Evolutionary conservation across 495 filamentous ascomycete species (phyloP), one percentile per base, ranked within the genome.

Genomic region (Podospora australis): DNA sequence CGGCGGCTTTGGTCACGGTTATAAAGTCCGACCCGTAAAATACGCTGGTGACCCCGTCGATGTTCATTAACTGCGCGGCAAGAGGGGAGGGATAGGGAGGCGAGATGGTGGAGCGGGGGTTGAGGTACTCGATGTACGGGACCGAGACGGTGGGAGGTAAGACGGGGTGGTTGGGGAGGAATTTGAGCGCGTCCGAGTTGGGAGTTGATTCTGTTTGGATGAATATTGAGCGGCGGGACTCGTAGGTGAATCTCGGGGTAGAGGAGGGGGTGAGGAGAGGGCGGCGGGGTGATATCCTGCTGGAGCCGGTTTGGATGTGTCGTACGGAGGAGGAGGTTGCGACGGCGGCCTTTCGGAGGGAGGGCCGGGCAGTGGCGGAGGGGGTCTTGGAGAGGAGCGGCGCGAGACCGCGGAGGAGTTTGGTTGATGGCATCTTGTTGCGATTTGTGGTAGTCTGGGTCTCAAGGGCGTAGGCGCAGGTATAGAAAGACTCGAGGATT

Each of bases 1-100:
- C 87, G 50, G 81, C 75, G 14, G 84, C 76, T 65, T 98, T 98
- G 21, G 88, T 95, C 29, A 98, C 87, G 0, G 92, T 98, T 64
- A 98, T 96, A 67, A 94, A 96, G 60, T 98, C 91, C 17, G 81
- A 68, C 25, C 90, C 92, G 70, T 94, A 95, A 71, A 96, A 96
- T n/a, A 98, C 86, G 2, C 84, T 81, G 13, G 86, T 88, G 2
- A 97, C 84, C 10, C 92, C 92, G 55, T 97, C 92, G 40, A 95
- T 82, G 60, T 84, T 86, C 69, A 97, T 78, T 17, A 98, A 77
- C 60, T 91, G 79, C 10, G 88, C 86, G 6, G 92, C 92, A 13
- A 98, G 77, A 11, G 88, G 90, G n/a, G 92, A 97, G 6, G 91
- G 89, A 59, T 96, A 82, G 2, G 90, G 90, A 16, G 90, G 85